These are phyloP conservation scores for Pichia membranifaciens DNA, from an alignment of 805 yeast genomes.

Conservation along the genomic window DNA sequence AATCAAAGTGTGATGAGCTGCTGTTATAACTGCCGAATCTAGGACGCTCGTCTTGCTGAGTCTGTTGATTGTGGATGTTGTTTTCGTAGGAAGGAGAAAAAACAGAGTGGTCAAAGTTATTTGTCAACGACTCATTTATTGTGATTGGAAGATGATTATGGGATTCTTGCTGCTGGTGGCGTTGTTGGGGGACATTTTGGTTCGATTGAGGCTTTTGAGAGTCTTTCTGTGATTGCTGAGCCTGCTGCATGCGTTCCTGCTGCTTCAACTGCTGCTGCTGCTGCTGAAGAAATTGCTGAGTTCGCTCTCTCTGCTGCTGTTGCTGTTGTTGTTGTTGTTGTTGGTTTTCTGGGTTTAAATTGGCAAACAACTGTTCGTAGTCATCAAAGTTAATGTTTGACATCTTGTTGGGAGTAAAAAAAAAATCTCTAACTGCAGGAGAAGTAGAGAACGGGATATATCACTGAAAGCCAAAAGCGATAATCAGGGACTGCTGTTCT, in stretches of 20 bases:
- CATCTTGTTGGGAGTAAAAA: slow-evolving; percentile 3
- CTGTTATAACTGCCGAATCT: slow-evolving; percentile 19
- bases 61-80: neutral
- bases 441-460: no score
- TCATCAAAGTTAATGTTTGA: slow-evolving; percentile 11
- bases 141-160: no score
- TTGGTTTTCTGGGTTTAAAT: slow-evolving; percentile 1
- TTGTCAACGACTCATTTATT: neutral
- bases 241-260: slow-evolving; percentile 8
- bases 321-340: slow-evolving; percentile 6
- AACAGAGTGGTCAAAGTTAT: neutral
- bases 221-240: neutral
- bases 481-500: no score
- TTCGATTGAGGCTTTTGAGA: no score
- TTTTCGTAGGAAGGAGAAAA: slow-evolving; percentile 4
- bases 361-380: slow-evolving; percentile 10
- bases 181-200: slow-evolving; percentile 4
- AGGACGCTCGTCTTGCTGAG: slow-evolving; percentile 6
- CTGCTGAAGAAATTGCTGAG: slow-evolving; percentile 8
- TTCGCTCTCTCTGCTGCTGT: slow-evolving; percentile 7
- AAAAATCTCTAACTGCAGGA: no score
- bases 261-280: slow-evolving; percentile 9
- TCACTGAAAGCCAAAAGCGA: no score
- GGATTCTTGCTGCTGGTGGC: neutral
- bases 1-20: slow-evolving; percentile 18